These are phyloP conservation scores for Pouteria glomerata DNA, from an alignment of 148 eudicot species.

Conservation along the genomic window DNA sequence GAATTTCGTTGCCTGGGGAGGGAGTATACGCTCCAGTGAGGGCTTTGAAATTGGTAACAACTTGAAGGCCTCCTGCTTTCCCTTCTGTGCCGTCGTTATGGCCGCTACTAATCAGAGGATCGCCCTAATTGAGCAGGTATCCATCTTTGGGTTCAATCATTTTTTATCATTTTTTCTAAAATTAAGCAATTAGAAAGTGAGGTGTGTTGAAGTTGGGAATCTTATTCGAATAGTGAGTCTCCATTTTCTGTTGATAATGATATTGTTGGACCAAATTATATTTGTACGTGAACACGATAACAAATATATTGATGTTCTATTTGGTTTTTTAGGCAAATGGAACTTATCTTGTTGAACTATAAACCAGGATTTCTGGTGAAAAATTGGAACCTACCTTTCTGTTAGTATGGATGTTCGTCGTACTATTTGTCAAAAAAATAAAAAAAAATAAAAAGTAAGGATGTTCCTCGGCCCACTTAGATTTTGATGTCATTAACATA, in stretches of 20 bases:
- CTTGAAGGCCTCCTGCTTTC: slow-evolving; percentile 87
- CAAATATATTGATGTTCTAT: neutral
- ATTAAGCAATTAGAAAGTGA: neutral
- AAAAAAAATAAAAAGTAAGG: too few species aligned
- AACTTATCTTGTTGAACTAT: neutral
- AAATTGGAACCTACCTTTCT: neutral
- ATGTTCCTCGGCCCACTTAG: neutral
- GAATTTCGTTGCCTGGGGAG: slow-evolving; percentile 85
- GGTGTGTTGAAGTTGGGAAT: too few species aligned
- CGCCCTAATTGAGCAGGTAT: slow-evolving; percentile 89
- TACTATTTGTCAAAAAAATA: too few species aligned
- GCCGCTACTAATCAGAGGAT: slow-evolving; percentile 92
- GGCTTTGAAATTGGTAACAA: slow-evolving; percentile 99
- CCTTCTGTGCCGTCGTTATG: slow-evolving; percentile 95
- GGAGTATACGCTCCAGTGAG: slow-evolving; percentile 66
- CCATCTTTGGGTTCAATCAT: neutral
- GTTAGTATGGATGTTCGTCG: neutral
- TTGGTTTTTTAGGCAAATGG: neutral
- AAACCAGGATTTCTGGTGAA: neutral
- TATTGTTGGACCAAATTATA: neutral
- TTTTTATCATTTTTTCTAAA: too few species aligned
- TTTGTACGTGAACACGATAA: neutral
- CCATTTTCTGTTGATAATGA: neutral
- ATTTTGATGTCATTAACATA: neutral
- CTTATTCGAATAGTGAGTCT: too few species aligned